Conservation (phyloP, 1,139 yeast species). For the Blastobotrys capitulatus region DNA sequence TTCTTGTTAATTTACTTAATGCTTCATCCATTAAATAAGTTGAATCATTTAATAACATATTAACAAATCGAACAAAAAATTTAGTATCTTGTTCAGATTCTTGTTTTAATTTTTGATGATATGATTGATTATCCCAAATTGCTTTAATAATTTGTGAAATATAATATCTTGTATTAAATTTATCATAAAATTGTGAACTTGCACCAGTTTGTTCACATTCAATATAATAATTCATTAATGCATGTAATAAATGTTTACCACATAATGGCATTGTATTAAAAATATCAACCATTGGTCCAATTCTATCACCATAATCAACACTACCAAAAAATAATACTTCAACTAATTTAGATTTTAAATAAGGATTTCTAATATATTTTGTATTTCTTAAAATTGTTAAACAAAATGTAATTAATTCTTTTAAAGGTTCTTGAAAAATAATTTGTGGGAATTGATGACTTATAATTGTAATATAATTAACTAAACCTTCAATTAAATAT, state of each 20-base stretch:
- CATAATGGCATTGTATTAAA: conserved; percentile 63
- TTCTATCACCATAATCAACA: conserved; percentile 42
- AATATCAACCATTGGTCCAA: conserved; percentile 64
- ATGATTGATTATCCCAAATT: conserved; percentile 70
- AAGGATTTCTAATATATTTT: conserved; percentile 84
- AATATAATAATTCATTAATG: conserved; percentile 83
- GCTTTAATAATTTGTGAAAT: conserved; percentile 78
- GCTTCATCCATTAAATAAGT: conserved; percentile 91
- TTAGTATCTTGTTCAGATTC: conserved; percentile 63
- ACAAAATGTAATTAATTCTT: conserved; percentile 58
- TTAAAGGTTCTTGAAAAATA: conserved; percentile 20
- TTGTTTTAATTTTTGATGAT: conserved; percentile 59
- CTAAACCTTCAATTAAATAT: conserved; percentile 75
- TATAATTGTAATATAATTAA: conserved; percentile 45
- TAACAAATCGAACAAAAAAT: conserved; percentile 86
- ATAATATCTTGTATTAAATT: conserved; percentile 84
- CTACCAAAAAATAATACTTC: conserved; percentile 79
- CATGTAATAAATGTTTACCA: conserved; percentile 63
- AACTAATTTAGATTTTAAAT: conserved; percentile 76
- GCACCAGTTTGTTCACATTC: conserved; percentile 97
- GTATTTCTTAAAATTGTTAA: conserved; percentile 78
- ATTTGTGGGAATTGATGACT: conserved; percentile 44
- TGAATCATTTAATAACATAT: conserved; percentile 90
- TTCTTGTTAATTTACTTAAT: conserved; percentile 66
- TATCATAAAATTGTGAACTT: conserved; percentile 91